phyloP scores from a whole-genome alignment of 2,329 filamentous ascomycete genomes.

The Zymoseptoria pseudotritici region DNA sequence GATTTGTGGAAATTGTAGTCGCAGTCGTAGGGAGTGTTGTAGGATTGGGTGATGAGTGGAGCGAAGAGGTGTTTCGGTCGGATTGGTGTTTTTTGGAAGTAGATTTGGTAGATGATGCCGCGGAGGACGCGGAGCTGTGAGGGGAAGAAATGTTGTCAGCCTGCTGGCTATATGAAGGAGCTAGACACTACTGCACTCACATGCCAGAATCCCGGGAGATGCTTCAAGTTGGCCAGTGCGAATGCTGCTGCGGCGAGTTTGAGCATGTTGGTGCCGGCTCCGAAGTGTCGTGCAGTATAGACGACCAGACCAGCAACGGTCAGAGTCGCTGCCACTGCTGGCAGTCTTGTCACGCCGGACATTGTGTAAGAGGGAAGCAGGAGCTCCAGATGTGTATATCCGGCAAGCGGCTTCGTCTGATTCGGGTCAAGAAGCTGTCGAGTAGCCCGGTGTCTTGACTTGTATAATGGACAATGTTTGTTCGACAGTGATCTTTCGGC shows the following conservation, averaged over 20 bases:
- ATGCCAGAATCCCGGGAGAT: conserved; percentile 67
- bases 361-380: conserved; percentile 15
- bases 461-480: neutral
- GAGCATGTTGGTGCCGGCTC: conserved; percentile 21
- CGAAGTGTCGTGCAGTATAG: conserved; percentile 19
- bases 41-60: conserved; percentile 58
- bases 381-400: neutral
- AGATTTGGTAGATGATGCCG: conserved; percentile 41
- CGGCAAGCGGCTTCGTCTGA: neutral
- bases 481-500: neutral
- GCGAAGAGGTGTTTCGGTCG: conserved; percentile 61
- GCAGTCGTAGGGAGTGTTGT: conserved; percentile 65
- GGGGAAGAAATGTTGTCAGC: neutral
- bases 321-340: conserved; percentile 23
- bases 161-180: neutral
- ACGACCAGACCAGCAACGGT: conserved; percentile 18
- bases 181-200: conserved; percentile 34
- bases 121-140: conserved; percentile 40
- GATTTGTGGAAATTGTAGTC: conserved; percentile 84
- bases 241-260: conserved; percentile 33
- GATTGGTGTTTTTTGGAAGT: conserved; percentile 34
- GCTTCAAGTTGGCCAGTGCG: conserved; percentile 63
- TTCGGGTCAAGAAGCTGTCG: neutral
- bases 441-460: no score
- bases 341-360: conserved; percentile 27